These are phyloP conservation scores for Lachancea fermentati DNA, from an alignment of 805 yeast species.

Conservation along the genomic window DNA sequence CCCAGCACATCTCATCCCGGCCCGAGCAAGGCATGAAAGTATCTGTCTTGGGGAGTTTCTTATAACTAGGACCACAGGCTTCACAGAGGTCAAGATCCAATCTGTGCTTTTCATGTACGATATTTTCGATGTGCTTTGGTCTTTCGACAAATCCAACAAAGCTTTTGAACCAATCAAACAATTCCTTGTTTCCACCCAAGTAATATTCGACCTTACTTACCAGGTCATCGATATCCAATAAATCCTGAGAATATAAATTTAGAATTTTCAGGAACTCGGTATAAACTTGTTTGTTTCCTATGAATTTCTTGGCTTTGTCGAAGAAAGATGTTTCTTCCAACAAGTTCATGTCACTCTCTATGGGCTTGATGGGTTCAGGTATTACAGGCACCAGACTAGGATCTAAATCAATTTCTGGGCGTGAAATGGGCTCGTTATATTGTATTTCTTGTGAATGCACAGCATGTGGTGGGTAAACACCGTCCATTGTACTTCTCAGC, in stretches of 20 bases:
- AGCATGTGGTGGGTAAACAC: constrained; percentile 22
- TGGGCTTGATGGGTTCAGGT: constrained; percentile 73
- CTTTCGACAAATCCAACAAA: constrained; percentile 86
- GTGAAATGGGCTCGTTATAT: constrained; percentile 18
- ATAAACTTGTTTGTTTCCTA: constrained; percentile 84
- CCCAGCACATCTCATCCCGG: constrained; percentile 99
- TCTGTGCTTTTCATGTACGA: constrained; percentile 81
- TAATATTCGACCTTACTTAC: constrained; percentile 82
- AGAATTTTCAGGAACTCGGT: constrained; percentile 87
- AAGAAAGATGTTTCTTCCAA: constrained; percentile 86
- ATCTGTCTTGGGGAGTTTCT: constrained; percentile 88
- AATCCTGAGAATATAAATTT: constrained; percentile 83
- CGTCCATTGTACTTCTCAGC: constrained; percentile 30
- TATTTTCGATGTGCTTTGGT: constrained; percentile 83
- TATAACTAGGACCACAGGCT: constrained; percentile 92
- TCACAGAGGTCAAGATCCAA: constrained; percentile 86
- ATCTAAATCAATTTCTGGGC: constrained; percentile 39
- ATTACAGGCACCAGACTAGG: constrained; percentile 80
- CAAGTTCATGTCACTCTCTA: constrained; percentile 50
- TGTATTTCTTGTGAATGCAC: constrained; percentile 5
- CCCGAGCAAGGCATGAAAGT: constrained; percentile 97
- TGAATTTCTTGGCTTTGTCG: constrained; percentile 82
- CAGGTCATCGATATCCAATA: constrained; percentile 75
- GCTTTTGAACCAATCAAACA: constrained; percentile 84
- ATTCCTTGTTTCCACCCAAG: constrained; percentile 72